Base-by-base conservation (phyloP, 2,329 filamentous ascomycete genomes). In the Hypocreales sp. region DNA sequence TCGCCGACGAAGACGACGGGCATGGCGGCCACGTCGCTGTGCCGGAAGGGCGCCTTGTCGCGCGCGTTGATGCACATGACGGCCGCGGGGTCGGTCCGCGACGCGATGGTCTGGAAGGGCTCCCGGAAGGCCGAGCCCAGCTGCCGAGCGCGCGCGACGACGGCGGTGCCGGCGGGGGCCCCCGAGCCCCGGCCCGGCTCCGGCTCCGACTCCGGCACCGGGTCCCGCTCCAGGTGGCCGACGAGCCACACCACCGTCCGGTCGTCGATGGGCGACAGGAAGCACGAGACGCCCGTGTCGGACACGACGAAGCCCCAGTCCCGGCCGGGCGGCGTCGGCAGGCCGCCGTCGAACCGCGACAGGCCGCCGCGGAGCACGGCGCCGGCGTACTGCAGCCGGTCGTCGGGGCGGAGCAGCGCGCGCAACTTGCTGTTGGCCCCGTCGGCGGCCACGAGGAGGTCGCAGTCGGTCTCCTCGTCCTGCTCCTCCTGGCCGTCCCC, bases 1-100 rank as follows among this genome's bases (percentile, higher is more conserved):
- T 66, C 60, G 8, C 62, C 62, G 14, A 66, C 56, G 27, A 60
- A 65, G 8, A 65, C 38, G 7, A 59, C 45, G 1, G 42, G 39
- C 8, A 39, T 12, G 4, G 40, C 25, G 2, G 29, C 14, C 4
- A 44, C 24, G 6, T 35, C 31, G 7, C 42, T 35, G 24, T 64
- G 58, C 1, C 33, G 7, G 31, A 65, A 62, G 0, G 60, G 52
- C 22, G 38, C 29, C 36, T 63, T 64, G 35, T 65, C 60, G 31
- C 44, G 46, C 1, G 53, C 54, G 21, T 57, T 58, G 27, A 60
- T 46, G 11, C 48, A 37, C 30, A 54, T 42, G 8, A 56, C 40
- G 0, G 53, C 50, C 15, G 39, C 37, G 2, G 40, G 44, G 30
- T 60, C 54, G 0, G 58, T 64, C 0, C 41, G 39, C 2, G 50